Evolutionary conservation across 805 yeast genomes (phyloP).

Genomic region (Wickerhamomyces alni): DNA sequence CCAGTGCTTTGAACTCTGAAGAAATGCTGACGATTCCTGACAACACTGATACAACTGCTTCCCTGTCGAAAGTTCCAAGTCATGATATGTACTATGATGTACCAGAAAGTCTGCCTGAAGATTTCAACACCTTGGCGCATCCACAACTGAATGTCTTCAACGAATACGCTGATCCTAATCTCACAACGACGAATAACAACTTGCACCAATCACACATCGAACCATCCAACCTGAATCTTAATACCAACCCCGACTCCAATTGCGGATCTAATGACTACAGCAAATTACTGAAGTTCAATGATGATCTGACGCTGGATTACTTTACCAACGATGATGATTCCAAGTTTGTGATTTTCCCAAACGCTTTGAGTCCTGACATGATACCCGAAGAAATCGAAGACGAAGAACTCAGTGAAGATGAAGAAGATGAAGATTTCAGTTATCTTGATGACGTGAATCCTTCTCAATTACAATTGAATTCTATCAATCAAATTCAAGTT

Average conservation of each 20-base stretch:
- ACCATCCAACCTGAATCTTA: neutral
- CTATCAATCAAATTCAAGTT: neutral
- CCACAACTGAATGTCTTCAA: slow-evolving; percentile 14
- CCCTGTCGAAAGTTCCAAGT: slow-evolving; percentile 10
- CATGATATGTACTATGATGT: slow-evolving; percentile 21
- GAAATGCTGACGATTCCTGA: slow-evolving; percentile 22
- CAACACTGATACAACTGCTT: slow-evolving; percentile 1
- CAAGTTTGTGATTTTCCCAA: slow-evolving; percentile 18
- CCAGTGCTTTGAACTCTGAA: slow-evolving; percentile 19
- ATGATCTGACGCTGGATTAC: slow-evolving; percentile 21
- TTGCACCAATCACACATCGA: neutral
- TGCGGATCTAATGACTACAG: neutral
- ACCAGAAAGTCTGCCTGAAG: slow-evolving; percentile 13
- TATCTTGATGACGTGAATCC: neutral
- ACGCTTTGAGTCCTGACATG: slow-evolving; percentile 12
- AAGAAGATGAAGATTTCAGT: slow-evolving; percentile 10
- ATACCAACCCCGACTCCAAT: neutral
- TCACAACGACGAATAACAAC: slow-evolving; percentile 17
- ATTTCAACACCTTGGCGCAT: slow-evolving; percentile 3
- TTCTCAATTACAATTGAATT: neutral
- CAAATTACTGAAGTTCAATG: slow-evolving; percentile 22
- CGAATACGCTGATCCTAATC: slow-evolving; percentile 21
- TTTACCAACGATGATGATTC: slow-evolving; percentile 19
- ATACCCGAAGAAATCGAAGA: slow-evolving; percentile 22
- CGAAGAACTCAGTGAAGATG: slow-evolving; percentile 21